phyloP scores from a whole-genome alignment of 2,329 filamentous ascomycete genomes.

The Sclerotinia glacialis region DNA sequence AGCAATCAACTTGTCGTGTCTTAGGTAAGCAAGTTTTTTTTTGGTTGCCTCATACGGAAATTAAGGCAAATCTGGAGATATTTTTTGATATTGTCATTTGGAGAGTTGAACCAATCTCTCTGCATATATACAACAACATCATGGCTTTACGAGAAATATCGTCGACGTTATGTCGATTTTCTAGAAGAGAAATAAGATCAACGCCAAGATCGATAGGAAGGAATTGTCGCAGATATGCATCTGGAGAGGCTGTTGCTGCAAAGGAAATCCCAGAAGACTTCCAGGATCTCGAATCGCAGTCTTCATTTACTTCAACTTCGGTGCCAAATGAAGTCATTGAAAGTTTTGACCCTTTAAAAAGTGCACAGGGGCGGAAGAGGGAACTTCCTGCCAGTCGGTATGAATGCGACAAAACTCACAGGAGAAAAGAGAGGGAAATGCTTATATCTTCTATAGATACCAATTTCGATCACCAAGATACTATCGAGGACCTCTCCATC shows the following conservation, averaged over 20 bases:
- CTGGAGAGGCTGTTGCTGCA: constrained; percentile 31
- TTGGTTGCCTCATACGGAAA: neutral
- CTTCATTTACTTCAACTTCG: constrained; percentile 43
- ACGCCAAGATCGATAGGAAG: constrained; percentile 14
- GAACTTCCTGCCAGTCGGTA: constrained; percentile 44
- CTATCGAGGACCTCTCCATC: constrained; percentile 89
- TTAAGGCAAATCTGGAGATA: constrained; percentile 10
- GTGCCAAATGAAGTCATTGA: constrained; percentile 41
- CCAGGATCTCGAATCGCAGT: constrained; percentile 47
- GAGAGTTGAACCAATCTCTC: neutral
- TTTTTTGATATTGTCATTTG: constrained; percentile 7
- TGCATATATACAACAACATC: constrained; percentile 29
- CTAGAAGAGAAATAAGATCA: constrained; percentile 30
- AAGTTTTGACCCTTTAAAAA: constrained; percentile 49
- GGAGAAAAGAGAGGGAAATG: neutral
- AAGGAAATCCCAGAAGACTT: constrained; percentile 34
- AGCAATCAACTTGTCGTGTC: neutral
- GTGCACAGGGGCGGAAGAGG: constrained; percentile 42
- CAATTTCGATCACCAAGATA: constrained; percentile 93
- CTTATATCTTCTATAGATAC: constrained; percentile 59
- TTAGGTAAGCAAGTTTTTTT: neutral
- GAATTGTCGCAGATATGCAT: constrained; percentile 35
- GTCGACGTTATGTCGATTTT: constrained; percentile 34
- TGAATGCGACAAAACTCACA: constrained; percentile 14
- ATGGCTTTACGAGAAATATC: constrained; percentile 40